A percentile compares a stretch with the other conserved stretches of the same genome.
Conservation (phyloP, 2,329 filamentous ascomycete species). For the Fonsecaea multimorphosa region DNA sequence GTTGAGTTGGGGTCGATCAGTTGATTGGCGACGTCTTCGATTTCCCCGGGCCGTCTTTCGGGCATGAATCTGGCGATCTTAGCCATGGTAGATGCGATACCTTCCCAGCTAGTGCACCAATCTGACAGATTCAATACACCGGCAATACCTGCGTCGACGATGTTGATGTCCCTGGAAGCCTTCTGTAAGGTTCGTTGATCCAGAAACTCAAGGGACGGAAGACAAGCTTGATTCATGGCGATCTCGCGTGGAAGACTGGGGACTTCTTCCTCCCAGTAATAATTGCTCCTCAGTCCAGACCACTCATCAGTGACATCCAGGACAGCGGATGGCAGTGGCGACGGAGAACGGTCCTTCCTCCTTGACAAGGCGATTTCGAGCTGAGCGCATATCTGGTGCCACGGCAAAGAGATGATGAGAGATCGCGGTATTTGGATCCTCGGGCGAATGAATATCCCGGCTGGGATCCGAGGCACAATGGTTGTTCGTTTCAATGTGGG, state of each 20-base stretch:
- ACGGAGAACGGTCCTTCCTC: neutral
- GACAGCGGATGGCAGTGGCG: conserved; percentile 3
- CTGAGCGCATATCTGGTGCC: conserved; percentile 7
- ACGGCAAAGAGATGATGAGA: conserved; percentile 9
- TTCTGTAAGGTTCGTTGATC: neutral
- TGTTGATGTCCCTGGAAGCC: neutral
- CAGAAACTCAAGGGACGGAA: neutral
- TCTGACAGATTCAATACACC: neutral
- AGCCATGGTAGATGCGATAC: neutral
- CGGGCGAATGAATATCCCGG: neutral
- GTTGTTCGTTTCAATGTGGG: neutral
- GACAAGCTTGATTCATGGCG: neutral
- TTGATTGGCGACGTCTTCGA: neutral
- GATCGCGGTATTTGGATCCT: neutral
- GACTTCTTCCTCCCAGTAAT: neutral
- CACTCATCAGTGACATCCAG: neutral
- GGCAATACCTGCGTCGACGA: neutral
- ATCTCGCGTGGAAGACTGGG: neutral
- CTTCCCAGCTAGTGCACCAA: neutral
- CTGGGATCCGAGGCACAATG: neutral
- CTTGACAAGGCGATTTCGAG: neutral
- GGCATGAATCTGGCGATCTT: conserved; percentile 1
- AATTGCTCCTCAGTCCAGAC: neutral
- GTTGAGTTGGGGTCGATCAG: conserved; percentile 3
- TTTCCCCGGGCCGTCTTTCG: neutral